Percentiles rank a stretch among this genome's conserved stretches.
These are phyloP conservation scores for Globisporangium nagaii DNA, from an alignment of 352 stramenopile genomes.

Conservation along the genomic window DNA sequence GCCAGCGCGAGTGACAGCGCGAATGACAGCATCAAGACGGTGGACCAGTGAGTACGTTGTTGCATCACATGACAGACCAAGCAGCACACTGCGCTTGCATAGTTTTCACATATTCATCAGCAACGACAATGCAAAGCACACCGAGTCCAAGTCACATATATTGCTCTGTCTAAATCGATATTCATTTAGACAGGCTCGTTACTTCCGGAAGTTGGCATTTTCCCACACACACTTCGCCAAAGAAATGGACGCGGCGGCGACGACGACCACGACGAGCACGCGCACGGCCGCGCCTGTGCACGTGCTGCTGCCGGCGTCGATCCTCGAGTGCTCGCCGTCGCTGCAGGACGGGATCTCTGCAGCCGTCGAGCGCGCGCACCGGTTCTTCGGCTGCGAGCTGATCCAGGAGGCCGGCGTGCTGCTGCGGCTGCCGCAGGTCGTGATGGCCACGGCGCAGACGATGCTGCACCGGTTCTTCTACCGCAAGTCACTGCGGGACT, in stretches of 20 bases:
- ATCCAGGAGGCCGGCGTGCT: constrained; percentile 88
- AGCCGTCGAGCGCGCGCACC: constrained; percentile 42
- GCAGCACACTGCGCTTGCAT: no score
- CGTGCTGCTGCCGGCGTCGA: constrained; percentile 41
- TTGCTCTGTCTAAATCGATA: no score
- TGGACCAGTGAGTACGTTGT: no score
- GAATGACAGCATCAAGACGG: background rate
- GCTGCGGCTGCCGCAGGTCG: constrained; percentile 83
- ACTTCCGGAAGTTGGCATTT: no score
- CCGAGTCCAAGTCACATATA: no score
- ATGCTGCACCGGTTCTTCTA: constrained; percentile 91
- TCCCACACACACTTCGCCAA: background rate
- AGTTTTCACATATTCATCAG: no score
- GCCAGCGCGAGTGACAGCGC: background rate
- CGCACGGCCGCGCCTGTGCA: constrained; percentile 3
- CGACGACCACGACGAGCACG: background rate
- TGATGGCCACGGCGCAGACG: constrained; percentile 88
- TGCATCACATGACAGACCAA: no score
- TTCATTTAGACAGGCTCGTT: no score
- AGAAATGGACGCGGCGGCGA: no score
- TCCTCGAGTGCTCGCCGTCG: constrained; percentile 47
- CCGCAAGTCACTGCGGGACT: constrained; percentile 74
- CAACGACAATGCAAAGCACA: no score
- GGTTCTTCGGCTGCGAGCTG: constrained; percentile 87
- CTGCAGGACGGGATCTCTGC: constrained; percentile 29